Conservation (phyloP, 2,329 filamentous ascomycete species). For the Curvularia spicifera region DNA sequence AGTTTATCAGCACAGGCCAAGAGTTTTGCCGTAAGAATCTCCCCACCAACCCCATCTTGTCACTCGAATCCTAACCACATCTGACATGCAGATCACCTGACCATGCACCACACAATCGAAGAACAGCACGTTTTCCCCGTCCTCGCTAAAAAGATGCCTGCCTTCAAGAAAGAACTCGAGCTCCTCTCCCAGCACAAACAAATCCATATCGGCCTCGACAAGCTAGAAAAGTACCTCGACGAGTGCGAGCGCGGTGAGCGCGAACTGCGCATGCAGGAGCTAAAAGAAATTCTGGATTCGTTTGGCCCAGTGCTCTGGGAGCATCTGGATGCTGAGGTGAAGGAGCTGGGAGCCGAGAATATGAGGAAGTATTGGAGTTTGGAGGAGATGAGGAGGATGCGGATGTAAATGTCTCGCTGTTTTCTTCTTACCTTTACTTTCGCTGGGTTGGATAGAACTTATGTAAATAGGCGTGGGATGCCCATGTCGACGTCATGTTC, state of each 20-base stretch:
- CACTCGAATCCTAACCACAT: neutral
- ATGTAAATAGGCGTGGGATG: neutral
- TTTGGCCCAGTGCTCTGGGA: slow-evolving; percentile 82
- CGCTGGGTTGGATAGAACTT: neutral
- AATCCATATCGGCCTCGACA: slow-evolving; percentile 79
- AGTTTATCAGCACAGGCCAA: slow-evolving; percentile 72
- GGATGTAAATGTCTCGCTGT: slow-evolving; percentile 59
- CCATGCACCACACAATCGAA: slow-evolving; percentile 81
- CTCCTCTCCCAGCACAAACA: slow-evolving; percentile 75
- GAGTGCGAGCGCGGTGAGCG: slow-evolving; percentile 67
- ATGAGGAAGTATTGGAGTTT: slow-evolving; percentile 84
- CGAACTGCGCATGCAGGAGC: slow-evolving; percentile 61
- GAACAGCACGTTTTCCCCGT: slow-evolving; percentile 81
- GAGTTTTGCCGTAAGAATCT: slow-evolving; percentile 62
- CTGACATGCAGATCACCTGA: slow-evolving; percentile 59
- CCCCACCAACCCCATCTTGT: neutral
- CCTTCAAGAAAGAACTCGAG: slow-evolving; percentile 71
- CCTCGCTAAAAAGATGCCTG: slow-evolving; percentile 78
- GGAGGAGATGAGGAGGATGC: slow-evolving; percentile 74
- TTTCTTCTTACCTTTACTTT: neutral
- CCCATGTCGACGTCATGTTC: neutral
- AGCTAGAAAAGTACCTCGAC: slow-evolving; percentile 69
- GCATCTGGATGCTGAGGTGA: slow-evolving; percentile 86
- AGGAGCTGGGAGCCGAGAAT: slow-evolving; percentile 78
- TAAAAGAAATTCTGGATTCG: slow-evolving; percentile 75